Conservation (phyloP, 2,329 filamentous ascomycete genomes). For the Epichloe brachyelytri region DNA sequence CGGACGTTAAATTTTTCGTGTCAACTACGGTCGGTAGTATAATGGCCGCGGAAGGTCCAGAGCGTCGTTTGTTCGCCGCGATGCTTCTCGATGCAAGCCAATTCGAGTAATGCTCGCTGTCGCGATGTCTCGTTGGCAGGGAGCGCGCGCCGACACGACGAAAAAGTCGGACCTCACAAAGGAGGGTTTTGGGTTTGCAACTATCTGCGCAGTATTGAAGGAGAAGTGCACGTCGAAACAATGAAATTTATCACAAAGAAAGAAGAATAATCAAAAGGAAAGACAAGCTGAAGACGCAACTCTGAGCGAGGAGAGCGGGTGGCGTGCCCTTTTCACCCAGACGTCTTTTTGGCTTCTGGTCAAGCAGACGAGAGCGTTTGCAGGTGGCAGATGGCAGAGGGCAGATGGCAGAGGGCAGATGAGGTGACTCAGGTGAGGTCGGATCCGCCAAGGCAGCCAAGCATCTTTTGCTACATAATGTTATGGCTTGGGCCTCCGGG, state of each 20-base stretch:
- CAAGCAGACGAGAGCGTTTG: conserved; percentile 6
- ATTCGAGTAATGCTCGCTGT: background rate
- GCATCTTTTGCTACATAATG: conserved; percentile 14
- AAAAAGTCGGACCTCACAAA: background rate
- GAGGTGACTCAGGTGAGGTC: conserved; percentile 12
- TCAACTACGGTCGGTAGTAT: background rate
- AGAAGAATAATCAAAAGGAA: background rate
- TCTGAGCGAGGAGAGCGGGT: conserved; percentile 10
- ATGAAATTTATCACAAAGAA: conserved; percentile 6
- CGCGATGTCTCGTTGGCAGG: conserved; percentile 2
- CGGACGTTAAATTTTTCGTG: background rate
- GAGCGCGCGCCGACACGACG: background rate
- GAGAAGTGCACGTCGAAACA: background rate
- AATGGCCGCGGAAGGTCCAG: background rate
- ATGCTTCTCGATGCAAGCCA: background rate
- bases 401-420: background rate
- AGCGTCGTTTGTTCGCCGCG: background rate
- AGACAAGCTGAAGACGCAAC: conserved; percentile 7
- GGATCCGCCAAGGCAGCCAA: conserved; percentile 11
- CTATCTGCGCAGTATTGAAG: background rate
- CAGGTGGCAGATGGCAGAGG: conserved; percentile 10
- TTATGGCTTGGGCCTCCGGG: background rate
- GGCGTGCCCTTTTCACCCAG: conserved; percentile 18
- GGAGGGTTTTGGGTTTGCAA: background rate
- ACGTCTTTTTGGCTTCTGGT: conserved; percentile 3